A percentile compares a stretch with the other conserved stretches of the same genome.
Evolutionary conservation across 106 monocot genomes (phyloP).

Genomic region (Dendrobium catenatum): DNA sequence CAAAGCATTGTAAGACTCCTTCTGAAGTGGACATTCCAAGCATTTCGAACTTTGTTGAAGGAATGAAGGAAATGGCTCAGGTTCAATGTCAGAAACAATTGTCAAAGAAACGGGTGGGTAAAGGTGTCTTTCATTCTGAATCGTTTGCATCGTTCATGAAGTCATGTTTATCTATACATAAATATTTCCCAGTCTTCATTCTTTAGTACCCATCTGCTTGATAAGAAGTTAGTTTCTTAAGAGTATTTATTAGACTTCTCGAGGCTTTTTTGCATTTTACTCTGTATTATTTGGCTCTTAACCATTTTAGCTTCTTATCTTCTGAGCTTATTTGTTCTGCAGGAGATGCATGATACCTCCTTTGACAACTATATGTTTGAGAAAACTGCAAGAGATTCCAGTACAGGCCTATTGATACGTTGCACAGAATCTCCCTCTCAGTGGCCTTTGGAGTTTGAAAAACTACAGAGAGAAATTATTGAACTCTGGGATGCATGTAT

Average conservation of each 20-base stretch:
- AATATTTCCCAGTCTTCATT: no score
- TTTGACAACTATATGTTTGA: constrained; percentile 12
- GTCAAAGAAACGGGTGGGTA: constrained; percentile 27
- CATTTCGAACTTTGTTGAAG: constrained; percentile 26
- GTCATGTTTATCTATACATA: not conserved
- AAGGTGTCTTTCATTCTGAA: not conserved
- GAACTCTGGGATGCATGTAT: constrained; percentile 81
- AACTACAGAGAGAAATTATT: constrained; percentile 62
- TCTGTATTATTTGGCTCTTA: not conserved
- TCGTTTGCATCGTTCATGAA: not conserved
- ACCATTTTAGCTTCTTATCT: not conserved
- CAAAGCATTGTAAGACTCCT: constrained; percentile 11
- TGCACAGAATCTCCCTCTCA: constrained; percentile 28
- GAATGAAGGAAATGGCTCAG: constrained; percentile 31
- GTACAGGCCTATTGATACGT: constrained; percentile 19
- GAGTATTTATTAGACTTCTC: not conserved
- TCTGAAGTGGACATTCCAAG: constrained; percentile 21
- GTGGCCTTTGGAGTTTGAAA: constrained; percentile 66
- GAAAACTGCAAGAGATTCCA: constrained; percentile 32
- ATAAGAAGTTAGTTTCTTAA: not conserved
- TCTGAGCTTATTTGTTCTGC: constrained; percentile 3
- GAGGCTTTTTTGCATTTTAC: not conserved
- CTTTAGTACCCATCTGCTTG: no score
- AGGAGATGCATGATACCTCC: constrained; percentile 19
- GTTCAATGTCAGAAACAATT: constrained; percentile 26